Evolutionary conservation across 345 rosid genomes (phyloP).

Genomic region (Sonneratia alba): DNA sequence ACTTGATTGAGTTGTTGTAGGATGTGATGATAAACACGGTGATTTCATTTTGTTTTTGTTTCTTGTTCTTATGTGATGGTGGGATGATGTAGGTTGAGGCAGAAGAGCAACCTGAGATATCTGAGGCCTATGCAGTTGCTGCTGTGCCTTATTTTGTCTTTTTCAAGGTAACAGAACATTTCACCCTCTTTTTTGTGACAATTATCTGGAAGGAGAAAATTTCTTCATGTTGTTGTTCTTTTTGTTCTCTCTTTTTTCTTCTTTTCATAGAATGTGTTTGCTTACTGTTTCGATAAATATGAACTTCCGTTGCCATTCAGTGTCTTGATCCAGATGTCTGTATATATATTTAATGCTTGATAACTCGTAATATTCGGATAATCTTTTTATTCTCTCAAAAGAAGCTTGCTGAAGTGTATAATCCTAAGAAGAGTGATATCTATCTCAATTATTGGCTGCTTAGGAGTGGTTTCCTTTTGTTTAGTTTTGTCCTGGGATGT

Average conservation of each 20-base stretch:
- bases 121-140: slow-evolving; percentile 72
- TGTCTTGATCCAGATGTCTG: neutral
- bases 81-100: slow-evolving; percentile 71
- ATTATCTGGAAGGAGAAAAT: neutral
- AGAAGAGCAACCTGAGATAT: slow-evolving; percentile 88
- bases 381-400: neutral
- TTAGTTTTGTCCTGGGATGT: too few species aligned
- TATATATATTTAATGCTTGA: neutral
- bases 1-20: neutral
- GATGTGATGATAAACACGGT: neutral
- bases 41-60: neutral
- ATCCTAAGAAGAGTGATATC: neutral
- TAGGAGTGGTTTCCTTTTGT: too few species aligned
- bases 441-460: neutral
- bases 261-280: neutral
- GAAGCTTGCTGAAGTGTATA: neutral
- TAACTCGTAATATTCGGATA: neutral
- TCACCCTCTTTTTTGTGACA: neutral
- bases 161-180: slow-evolving; percentile 47
- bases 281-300: neutral
- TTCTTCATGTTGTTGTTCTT: neutral
- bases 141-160: slow-evolving; percentile 86
- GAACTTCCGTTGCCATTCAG: neutral
- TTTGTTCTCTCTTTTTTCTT: neutral
- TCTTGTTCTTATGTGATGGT: neutral